Base-by-base conservation (phyloP, 495 filamentous ascomycete genomes). In the Xanthoparmelia taractica region DNA sequence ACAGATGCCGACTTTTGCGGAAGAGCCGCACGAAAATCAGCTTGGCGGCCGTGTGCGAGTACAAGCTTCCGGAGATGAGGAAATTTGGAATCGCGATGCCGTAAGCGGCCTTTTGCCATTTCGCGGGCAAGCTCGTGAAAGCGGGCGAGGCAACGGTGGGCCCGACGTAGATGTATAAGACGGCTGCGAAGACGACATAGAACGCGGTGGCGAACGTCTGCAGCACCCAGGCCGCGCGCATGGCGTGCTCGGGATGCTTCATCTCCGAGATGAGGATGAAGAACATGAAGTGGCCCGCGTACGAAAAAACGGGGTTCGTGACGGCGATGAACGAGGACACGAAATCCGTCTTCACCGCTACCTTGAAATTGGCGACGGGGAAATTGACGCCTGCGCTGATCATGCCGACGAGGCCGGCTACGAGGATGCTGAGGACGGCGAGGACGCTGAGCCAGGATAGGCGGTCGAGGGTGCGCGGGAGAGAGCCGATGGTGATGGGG, bases 231-330 rank as follows among this genome's bases (percentile, higher is more conserved):
- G 79, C 71, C 1, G 82, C 74, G 59, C 83, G 82, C 66, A 82
- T 80, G 57, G 80, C 82, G 60, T 84, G 79, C 52, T 82, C 76
- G 1, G 82, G 82, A 29, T 70, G 69, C 63, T 80, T 75, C 82
- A 85, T 84, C 67, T 85, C 82, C 4, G 81, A 75, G 61, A 85
- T 81, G 62, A 85, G 75, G 41, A 77, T 78, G 31, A 82, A 82
- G 68, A 85, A 84, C 68, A 82, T 77, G 66, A 84, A 66, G n/a
- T 69, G 67, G 3, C 67, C 67, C 5, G 75, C 74, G 63, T 74
- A 78, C 8, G 75, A 72, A 58, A 77, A 78, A 11, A 78, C 76
- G 0, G 75, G 75, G 48, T 78, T 78, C 0, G 76, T 77, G 31
- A 77, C 71, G 11, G 61, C 66, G 48, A 77, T 69, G 62, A 78